phyloP scores from a whole-genome alignment of 2,329 filamentous ascomycete genomes.

The Monosporascus sp. region DNA sequence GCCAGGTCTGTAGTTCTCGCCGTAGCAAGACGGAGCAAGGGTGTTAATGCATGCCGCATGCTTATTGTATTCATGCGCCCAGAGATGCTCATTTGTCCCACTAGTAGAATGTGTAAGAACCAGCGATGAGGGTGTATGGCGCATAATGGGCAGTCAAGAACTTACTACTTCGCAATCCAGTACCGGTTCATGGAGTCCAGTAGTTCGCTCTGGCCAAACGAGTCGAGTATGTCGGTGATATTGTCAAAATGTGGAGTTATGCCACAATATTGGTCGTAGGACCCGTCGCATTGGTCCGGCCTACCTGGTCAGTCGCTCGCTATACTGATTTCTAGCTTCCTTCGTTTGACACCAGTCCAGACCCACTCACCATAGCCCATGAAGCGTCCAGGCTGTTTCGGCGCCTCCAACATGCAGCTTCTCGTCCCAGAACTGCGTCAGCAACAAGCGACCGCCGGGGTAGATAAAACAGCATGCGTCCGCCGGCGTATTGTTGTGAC shows the following conservation, averaged over 20 bases:
- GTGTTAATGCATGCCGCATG: constrained; percentile 71
- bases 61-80: constrained; percentile 69
- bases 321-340: background rate
- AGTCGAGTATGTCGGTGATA: constrained; percentile 35
- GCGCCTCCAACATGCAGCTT: constrained; percentile 34
- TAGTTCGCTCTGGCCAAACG: constrained; percentile 34
- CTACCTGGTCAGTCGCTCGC: constrained; percentile 15
- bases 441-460: constrained; percentile 35
- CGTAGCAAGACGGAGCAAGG: constrained; percentile 60
- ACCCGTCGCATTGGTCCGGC: constrained; percentile 41
- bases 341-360: background rate
- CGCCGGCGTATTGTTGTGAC: constrained; percentile 31
- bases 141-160: constrained; percentile 7
- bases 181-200: constrained; percentile 37
- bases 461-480: constrained; percentile 39
- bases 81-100: constrained; percentile 44
- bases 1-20: constrained; percentile 40
- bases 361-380: constrained; percentile 36
- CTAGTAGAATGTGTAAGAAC: constrained; percentile 12
- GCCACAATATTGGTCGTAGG: constrained; percentile 37
- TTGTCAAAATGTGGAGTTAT: constrained; percentile 38
- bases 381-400: constrained; percentile 40
- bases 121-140: background rate
- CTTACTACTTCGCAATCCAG: constrained; percentile 37
- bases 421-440: constrained; percentile 42